Base-by-base conservation (phyloP, 306 rosid genomes). In the Abrus precatorius region DNA sequence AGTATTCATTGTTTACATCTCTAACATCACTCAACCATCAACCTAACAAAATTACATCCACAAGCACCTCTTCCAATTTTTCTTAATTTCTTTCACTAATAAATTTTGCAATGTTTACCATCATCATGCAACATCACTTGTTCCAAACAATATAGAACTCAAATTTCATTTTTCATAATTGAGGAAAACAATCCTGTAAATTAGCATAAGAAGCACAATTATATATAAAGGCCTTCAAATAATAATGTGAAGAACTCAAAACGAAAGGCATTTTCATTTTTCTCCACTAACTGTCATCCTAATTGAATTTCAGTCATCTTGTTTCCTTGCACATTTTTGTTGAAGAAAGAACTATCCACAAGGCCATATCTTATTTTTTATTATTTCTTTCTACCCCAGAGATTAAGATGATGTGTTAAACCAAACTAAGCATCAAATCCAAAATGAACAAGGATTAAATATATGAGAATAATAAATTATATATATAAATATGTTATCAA, bases 1-100 rank as follows among this genome's bases (percentile, higher is more conserved):
- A 12, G 29, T 52, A 13, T 29, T 36, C 2, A 11, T 53, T 12
- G 14, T 47, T 66, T 12, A 62, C 50, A 62, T 55, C 47, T 45
- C 34, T 13, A 29, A 75, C 50, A 75, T 40, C 81, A 41, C 41
- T 54, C 77, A 38, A 79, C 68, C 50, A 60, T 70, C 81, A 67
- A 66, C 63, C 66, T 44, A 48, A 64, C 27, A 57, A 55, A 49
- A 69, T 60, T 67, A 43, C 8, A 14, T 59, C 55, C 62, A 66
- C 70, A 45, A 36, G 38, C 45, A 78, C 34, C 29, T 56, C 62
- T 70, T 29, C 66, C 38, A 63, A 59, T 36, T 57, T 67, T 33
- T 33, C 81, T 57, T 20, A 59, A 68, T 44, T 34, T 52, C 80
- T 60, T 62, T 72, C 47, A 68, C 61, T 14, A 40, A 50, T 34